phyloP scores from a whole-genome alignment of 208 protist genomes.

The Tritrichomonas foetus region DNA sequence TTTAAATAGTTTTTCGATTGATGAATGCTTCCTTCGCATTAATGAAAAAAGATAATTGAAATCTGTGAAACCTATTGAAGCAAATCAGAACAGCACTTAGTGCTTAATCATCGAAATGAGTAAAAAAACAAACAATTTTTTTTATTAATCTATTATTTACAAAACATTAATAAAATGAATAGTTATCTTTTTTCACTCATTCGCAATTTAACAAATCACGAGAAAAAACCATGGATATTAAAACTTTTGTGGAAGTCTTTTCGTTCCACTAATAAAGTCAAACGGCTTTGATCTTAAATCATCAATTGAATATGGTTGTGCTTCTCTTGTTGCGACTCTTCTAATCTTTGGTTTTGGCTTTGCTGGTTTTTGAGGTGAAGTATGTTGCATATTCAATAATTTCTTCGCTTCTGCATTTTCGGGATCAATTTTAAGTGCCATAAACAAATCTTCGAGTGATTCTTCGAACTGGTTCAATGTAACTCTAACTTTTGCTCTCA shows the following conservation, averaged over 20 bases:
- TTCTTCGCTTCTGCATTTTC: not conserved
- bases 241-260: not conserved
- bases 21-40: too few relatives aligned
- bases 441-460: not conserved
- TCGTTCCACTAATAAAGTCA: not conserved
- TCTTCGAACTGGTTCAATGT: not conserved
- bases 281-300: not conserved
- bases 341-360: not conserved
- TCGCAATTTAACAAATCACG: too few relatives aligned
- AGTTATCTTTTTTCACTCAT: too few relatives aligned
- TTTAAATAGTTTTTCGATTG: too few relatives aligned
- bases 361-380: not conserved
- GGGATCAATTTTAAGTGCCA: not conserved
- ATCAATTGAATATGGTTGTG: not conserved
- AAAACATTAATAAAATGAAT: too few relatives aligned
- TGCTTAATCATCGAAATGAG: too few relatives aligned
- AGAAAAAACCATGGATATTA: too few relatives aligned
- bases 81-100: too few relatives aligned
- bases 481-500: constrained; percentile 30
- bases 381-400: not conserved
- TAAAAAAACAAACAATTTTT: too few relatives aligned
- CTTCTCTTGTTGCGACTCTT: not conserved
- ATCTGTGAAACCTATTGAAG: too few relatives aligned
- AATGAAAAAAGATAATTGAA: too few relatives aligned
- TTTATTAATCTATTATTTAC: too few relatives aligned